A percentile compares a stretch with the other conserved stretches of the same genome.
Evolutionary conservation across 1,139 yeast genomes (phyloP).

Genomic region (Nematodospora anomalae): DNA sequence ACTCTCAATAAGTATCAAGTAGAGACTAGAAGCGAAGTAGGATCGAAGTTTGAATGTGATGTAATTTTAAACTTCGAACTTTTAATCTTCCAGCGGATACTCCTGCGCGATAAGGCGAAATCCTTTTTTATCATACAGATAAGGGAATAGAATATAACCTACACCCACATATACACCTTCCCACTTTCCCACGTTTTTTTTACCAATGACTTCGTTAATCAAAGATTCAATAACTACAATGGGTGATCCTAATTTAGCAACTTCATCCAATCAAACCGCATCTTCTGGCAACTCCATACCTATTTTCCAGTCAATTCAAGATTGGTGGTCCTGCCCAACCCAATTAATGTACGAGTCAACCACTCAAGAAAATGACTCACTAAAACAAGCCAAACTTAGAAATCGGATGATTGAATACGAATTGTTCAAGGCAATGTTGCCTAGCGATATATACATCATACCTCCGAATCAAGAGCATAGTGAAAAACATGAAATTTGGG

Average conservation of each 20-base stretch:
- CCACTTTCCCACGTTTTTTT: too few species aligned
- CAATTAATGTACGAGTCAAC: slow-evolving; percentile 4
- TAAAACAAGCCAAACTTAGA: slow-evolving; percentile 26
- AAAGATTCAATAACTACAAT: slow-evolving; percentile 19
- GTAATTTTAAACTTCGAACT: too few species aligned
- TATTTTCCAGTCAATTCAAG: slow-evolving; percentile 29
- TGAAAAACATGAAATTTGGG: slow-evolving; percentile 17
- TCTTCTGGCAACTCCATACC: slow-evolving; percentile 24
- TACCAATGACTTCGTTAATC: slow-evolving; percentile 17
- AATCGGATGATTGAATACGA: slow-evolving; percentile 37
- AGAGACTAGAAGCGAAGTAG: too few species aligned
- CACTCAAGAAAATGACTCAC: slow-evolving; percentile 13
- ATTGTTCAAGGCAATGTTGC: slow-evolving; percentile 34
- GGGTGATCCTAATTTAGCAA: slow-evolving; percentile 14
- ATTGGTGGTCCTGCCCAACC: slow-evolving; percentile 37
- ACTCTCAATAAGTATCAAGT: too few species aligned
- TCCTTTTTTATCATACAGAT: too few species aligned
- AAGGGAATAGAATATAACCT: too few species aligned
- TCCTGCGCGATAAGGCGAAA: too few species aligned
- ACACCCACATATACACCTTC: too few species aligned
- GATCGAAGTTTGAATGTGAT: too few species aligned
- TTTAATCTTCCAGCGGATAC: too few species aligned
- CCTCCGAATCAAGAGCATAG: slow-evolving; percentile 16
- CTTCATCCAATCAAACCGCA: slow-evolving; percentile 6
- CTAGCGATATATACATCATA: slow-evolving; percentile 29